Conservation (phyloP, 2,329 filamentous ascomycete species). For the Colletotrichum sp. region DNA sequence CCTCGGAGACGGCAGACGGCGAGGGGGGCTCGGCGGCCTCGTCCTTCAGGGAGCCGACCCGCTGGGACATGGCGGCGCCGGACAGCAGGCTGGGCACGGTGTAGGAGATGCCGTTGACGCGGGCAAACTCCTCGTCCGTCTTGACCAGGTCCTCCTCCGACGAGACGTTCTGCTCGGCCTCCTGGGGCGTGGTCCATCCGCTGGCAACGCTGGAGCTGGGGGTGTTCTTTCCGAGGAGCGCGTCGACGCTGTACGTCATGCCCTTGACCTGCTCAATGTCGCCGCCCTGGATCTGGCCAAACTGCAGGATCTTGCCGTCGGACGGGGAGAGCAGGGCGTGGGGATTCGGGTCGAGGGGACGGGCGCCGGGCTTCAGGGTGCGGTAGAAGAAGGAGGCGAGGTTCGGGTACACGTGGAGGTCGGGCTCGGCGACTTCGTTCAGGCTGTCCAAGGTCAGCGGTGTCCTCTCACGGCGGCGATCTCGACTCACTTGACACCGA, state of each 20-base stretch:
- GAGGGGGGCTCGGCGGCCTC: slow-evolving; percentile 70
- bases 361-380: slow-evolving; percentile 84
- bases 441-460: slow-evolving; percentile 58
- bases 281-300: slow-evolving; percentile 87
- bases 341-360: slow-evolving; percentile 82
- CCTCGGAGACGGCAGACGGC: slow-evolving; percentile 78
- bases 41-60: slow-evolving; percentile 66
- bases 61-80: slow-evolving; percentile 58
- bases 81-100: slow-evolving; percentile 88
- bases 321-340: slow-evolving; percentile 86
- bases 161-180: slow-evolving; percentile 34
- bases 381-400: slow-evolving; percentile 98
- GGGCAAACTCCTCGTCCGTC: slow-evolving; percentile 90
- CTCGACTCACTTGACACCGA: slow-evolving; percentile 74
- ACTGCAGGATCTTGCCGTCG: slow-evolving; percentile 90
- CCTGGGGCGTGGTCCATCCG: slow-evolving; percentile 30
- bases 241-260: slow-evolving; percentile 96
- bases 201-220: slow-evolving; percentile 60
- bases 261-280: slow-evolving; percentile 99
- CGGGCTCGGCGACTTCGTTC: slow-evolving; percentile 84
- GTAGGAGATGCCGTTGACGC: slow-evolving; percentile 94
- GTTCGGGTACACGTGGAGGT: slow-evolving; percentile 90
- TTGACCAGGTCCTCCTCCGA: slow-evolving; percentile 72
- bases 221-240: slow-evolving; percentile 76
- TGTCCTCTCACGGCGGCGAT: not conserved